These are phyloP conservation scores for Trichoderma lentiforme DNA, from an alignment of 2,329 filamentous ascomycete genomes.

Conservation along the genomic window DNA sequence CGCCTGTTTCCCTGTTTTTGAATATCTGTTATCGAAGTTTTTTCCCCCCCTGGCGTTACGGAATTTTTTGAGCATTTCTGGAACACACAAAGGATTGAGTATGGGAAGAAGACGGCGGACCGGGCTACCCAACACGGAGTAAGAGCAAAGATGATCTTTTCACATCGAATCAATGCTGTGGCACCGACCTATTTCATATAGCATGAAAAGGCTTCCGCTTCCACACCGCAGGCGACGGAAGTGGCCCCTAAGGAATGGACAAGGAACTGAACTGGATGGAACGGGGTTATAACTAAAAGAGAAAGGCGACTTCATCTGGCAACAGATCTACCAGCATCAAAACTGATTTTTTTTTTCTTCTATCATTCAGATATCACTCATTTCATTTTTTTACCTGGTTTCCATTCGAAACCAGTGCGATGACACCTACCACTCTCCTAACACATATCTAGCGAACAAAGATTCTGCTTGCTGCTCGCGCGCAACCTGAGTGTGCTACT, in stretches of 20 bases:
- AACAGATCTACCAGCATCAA: slow-evolving; percentile 34
- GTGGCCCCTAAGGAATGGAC: neutral
- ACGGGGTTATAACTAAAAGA: slow-evolving; percentile 18
- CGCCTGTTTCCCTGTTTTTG: slow-evolving; percentile 10
- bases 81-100: neutral
- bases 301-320: slow-evolving; percentile 29
- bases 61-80: slow-evolving; percentile 18
- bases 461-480: slow-evolving; percentile 9
- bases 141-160: neutral
- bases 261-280: neutral
- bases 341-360: slow-evolving; percentile 8
- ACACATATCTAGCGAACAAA: neutral
- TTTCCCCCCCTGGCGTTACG: slow-evolving; percentile 16
- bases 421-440: neutral
- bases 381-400: neutral
- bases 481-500: neutral
- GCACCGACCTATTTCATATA: neutral
- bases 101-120: neutral
- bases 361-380: neutral
- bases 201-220: neutral
- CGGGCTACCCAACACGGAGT: neutral
- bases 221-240: neutral
- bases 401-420: neutral
- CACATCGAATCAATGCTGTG: neutral
- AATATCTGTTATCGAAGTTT: neutral